Evolutionary conservation across 805 yeast genomes (phyloP).

Genomic region (Monosporozyma siamensis): DNA sequence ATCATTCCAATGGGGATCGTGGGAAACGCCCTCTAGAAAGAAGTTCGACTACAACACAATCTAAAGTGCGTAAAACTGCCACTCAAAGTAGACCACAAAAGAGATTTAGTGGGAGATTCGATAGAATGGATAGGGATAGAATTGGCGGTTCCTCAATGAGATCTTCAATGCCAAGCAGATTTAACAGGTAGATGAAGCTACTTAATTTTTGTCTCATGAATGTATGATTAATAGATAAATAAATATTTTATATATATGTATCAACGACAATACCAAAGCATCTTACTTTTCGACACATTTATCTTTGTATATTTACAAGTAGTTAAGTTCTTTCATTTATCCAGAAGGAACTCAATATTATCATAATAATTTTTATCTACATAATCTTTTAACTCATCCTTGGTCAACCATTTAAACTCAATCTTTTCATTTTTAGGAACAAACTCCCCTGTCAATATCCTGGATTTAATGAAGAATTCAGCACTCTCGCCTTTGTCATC

Average conservation of each 20-base stretch:
- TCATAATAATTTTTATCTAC: slow-evolving; percentile 48
- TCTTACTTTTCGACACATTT: too few relatives aligned
- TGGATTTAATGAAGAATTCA: slow-evolving; percentile 77
- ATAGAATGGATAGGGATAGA: slow-evolving; percentile 4
- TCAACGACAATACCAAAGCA: too few relatives aligned
- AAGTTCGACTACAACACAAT: neutral
- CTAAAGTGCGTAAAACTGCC: neutral
- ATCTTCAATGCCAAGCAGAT: slow-evolving; percentile 11
- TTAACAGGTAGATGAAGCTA: slow-evolving; percentile 8
- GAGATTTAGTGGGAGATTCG: slow-evolving; percentile 1
- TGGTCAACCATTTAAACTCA: slow-evolving; percentile 76
- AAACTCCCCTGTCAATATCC: slow-evolving; percentile 78
- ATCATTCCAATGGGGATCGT: neutral
- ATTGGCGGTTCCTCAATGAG: slow-evolving; percentile 3
- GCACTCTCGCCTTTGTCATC: slow-evolving; percentile 23
- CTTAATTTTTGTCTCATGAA: too few relatives aligned
- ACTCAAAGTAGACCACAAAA: neutral
- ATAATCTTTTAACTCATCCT: slow-evolving; percentile 56
- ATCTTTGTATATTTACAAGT: slow-evolving; percentile 3
- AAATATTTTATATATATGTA: too few relatives aligned
- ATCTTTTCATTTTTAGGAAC: slow-evolving; percentile 30
- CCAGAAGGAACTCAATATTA: slow-evolving; percentile 37
- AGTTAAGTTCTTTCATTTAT: slow-evolving; percentile 11
- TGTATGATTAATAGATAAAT: too few relatives aligned
- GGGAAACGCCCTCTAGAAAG: neutral